Conservation (phyloP, 371 early-diverging fungal species). For the Mucor racemosus region DNA sequence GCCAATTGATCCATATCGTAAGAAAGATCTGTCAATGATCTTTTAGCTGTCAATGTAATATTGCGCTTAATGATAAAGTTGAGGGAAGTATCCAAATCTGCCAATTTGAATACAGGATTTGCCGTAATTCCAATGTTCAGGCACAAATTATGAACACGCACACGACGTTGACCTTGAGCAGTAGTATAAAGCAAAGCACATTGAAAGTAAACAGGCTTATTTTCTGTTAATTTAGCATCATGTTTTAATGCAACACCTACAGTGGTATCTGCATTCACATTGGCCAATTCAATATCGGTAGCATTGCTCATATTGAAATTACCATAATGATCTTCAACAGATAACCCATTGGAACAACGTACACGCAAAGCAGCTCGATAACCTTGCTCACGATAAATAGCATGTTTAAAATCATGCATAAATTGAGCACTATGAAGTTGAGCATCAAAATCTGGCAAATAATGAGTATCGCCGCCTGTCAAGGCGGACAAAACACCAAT, state of each 20-base stretch:
- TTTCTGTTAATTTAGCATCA: constrained; percentile 88
- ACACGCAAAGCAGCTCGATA: constrained; percentile 89
- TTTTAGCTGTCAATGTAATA: constrained; percentile 66
- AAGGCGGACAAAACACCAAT: constrained; percentile 76
- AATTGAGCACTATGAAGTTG: constrained; percentile 64
- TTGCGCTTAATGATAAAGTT: constrained; percentile 84
- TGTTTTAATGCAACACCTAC: constrained; percentile 84
- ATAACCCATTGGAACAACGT: constrained; percentile 87
- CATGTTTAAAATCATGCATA: constrained; percentile 66
- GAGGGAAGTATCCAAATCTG: constrained; percentile 92
- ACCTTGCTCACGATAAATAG: constrained; percentile 65
- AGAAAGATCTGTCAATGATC: constrained; percentile 72
- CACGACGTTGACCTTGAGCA: constrained; percentile 84
- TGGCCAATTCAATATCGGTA: constrained; percentile 92
- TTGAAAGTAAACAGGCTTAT: constrained; percentile 82
- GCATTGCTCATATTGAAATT: constrained; percentile 92
- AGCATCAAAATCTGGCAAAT: constrained; percentile 79
- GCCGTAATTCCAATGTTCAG: constrained; percentile 79
- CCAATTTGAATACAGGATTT: constrained; percentile 85
- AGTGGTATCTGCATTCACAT: constrained; percentile 83
- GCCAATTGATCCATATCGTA: constrained; percentile 82
- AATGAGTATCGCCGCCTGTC: constrained; percentile 89
- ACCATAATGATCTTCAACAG: constrained; percentile 86
- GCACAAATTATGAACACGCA: constrained; percentile 88
- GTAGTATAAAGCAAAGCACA: constrained; percentile 94